Base-by-base conservation (phyloP, 305 asterid genomes). In the Fraxinus dipetala region DNA sequence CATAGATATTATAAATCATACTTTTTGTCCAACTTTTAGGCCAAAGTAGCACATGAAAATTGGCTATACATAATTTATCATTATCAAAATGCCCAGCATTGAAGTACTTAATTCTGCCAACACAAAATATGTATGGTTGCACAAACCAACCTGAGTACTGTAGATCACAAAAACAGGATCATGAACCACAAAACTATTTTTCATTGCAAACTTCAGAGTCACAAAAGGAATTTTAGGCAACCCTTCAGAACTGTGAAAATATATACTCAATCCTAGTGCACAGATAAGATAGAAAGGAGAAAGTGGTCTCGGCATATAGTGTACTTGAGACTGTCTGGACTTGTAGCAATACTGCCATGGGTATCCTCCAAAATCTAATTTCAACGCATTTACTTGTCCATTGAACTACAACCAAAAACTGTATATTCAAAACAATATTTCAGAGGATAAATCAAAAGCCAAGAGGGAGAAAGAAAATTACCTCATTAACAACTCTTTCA, bases 331-430 rank as follows among this genome's bases (percentile, higher is more conserved):
- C 56, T 85, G 91, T 94, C 96, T 90, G 84, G 92, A 85, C 85
- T 89, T 89, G 89, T 93, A 93, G 88, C 96, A 93, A 87, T 93
- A 90, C 81, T 91, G 72, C 93, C 94, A 93, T 34, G 95, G 96
- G 81, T 91, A 89, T 83, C 97, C 97, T 84, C 88, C 86, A 83
- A 90, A 93, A 87, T 79, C 91, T 80, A 93, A 78, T 86, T 88
- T 93, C 43, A 92, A 81, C 69, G 93, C 91, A 86, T 90, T 92
- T 78, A 91, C 88, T 86, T 87, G 91, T 75, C 87, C 85, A 88
- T 91, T 89, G 83, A 92, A 90, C 98, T 94, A 86, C 78, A 30
- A 85, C 36, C 81, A 34, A 59, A 65, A 86, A 85, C 77, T 67
- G 63, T 11, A 31, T 65, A 67, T 22, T 76, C 51, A 78, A 65